phyloP scores from a whole-genome alignment of 2,329 filamentous ascomycete genomes.

The Aspergillus terreus region DNA sequence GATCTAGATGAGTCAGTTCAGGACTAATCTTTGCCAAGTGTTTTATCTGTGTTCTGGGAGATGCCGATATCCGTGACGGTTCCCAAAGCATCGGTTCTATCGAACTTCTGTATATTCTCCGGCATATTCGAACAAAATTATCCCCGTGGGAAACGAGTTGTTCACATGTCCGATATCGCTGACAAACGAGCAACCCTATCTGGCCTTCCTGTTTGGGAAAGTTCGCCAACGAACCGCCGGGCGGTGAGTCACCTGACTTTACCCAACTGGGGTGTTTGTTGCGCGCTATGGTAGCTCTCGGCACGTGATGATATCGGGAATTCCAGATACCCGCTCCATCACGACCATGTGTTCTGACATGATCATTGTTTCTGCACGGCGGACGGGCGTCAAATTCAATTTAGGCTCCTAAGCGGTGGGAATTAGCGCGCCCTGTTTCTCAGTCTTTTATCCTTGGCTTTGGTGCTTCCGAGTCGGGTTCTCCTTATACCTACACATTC shows the following conservation, averaged over 20 bases:
- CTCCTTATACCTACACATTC: not conserved
- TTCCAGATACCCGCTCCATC: no score
- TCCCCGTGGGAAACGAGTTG: not conserved
- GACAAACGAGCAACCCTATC: not conserved
- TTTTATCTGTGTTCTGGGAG: not conserved
- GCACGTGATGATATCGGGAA: not conserved
- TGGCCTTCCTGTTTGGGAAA: not conserved
- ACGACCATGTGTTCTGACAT: no score
- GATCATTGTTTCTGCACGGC: not conserved
- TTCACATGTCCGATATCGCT: constrained; percentile 13
- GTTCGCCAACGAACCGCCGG: not conserved
- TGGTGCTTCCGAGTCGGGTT: not conserved
- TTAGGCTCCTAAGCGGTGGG: not conserved
- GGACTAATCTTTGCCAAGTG: not conserved
- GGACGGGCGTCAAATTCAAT: not conserved
- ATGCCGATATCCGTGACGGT: not conserved
- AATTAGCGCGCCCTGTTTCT: not conserved
- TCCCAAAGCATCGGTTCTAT: no score
- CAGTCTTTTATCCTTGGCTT: not conserved
- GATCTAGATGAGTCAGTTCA: not conserved
- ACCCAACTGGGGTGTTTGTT: not conserved
- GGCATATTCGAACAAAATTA: not conserved
- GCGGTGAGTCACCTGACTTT: constrained; percentile 8
- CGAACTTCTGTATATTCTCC: no score
- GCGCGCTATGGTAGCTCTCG: not conserved